Base-by-base conservation (phyloP, 2,329 filamentous ascomycete species). In the Fusarium globosum region DNA sequence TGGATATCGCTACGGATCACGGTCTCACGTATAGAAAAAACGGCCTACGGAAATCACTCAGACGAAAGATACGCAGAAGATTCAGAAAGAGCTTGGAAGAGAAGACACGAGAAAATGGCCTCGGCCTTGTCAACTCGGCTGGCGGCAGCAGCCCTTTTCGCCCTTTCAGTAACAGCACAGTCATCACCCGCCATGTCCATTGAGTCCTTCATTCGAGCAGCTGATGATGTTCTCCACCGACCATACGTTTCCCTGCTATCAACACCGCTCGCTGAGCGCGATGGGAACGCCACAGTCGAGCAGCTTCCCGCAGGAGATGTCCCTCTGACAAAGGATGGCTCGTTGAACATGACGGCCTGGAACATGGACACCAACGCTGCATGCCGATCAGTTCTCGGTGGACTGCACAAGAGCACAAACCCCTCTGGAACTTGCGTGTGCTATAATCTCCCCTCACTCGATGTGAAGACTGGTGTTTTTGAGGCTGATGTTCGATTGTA, bases 341-440 rank as follows among this genome's bases (percentile, higher is more conserved):
- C 81, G n/a, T 79, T 88, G 73, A 88, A 91, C 81, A 79, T 87
- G 77, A 86, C 86, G 7, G 81, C 85, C 12, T 93, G 90, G 90
- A 84, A 91, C 69, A 75, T 77, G 7, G 80, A 85, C 48, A 92
- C 89, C 13, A 84, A 85, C 38, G 77, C 83, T 16, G 91, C 91
- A 28, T 96, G 94, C 81, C 83, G 83, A 49, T 77, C 83, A 28
- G 86, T 88, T 14, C 85, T 96, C 23, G 80, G 81, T 6, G 80
- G 82, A 33, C 85, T 94, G 55, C 84, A 85, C 20, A 84, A 86
- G 68, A 88, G 90, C 46, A 88, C 88, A 30, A 96, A 95, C 74
- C 92, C 93, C 10, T 92, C 93, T 15, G 94, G 94, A 57, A 89
- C 94, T 53, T 92, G 92, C 66, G 89, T 94, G 53, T 97, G 94